Conservation (phyloP, 2,329 filamentous ascomycete species). For the Fusarium sp. region DNA sequence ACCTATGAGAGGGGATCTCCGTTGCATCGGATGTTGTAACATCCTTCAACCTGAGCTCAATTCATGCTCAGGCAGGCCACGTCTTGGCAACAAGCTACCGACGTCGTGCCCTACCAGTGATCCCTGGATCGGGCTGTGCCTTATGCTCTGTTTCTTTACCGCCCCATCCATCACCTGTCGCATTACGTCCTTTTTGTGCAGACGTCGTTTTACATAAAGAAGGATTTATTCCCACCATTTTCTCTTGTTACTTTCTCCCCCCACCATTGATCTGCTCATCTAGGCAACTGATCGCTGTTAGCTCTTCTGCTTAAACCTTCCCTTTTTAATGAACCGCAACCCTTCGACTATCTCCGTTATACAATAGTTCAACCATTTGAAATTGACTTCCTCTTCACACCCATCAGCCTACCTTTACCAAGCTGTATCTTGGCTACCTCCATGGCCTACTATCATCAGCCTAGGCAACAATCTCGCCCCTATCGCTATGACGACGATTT, state of each 20-base stretch:
- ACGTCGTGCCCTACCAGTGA: conserved; percentile 19
- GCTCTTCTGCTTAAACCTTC: conserved; percentile 1
- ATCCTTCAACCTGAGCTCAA: background rate
- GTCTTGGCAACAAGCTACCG: background rate
- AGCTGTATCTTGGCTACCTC: conserved; percentile 1
- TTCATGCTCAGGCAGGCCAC: conserved; percentile 26
- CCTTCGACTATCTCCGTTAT: background rate
- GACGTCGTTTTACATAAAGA: conserved; percentile 40
- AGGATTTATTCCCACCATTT: conserved; percentile 23
- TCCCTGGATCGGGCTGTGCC: conserved; percentile 1
- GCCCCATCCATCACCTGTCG: conserved; percentile 14
- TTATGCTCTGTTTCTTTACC: conserved; percentile 15
- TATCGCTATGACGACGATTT: conserved; percentile 47
- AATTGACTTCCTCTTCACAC: background rate
- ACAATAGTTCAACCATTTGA: background rate
- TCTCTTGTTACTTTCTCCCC: conserved; percentile 8
- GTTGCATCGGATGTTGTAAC: conserved; percentile 4
- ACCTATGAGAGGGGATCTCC: background rate
- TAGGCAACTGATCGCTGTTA: conserved; percentile 12
- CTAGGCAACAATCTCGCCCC: conserved; percentile 42
- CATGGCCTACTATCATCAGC: conserved; percentile 47
- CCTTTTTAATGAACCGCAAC: background rate
- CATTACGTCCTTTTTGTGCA: conserved; percentile 13
- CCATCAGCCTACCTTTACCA: background rate
- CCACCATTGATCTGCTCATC: conserved; percentile 9